phyloP scores from a whole-genome alignment of 148 eudicot genomes.

The Camellia japonica region DNA sequence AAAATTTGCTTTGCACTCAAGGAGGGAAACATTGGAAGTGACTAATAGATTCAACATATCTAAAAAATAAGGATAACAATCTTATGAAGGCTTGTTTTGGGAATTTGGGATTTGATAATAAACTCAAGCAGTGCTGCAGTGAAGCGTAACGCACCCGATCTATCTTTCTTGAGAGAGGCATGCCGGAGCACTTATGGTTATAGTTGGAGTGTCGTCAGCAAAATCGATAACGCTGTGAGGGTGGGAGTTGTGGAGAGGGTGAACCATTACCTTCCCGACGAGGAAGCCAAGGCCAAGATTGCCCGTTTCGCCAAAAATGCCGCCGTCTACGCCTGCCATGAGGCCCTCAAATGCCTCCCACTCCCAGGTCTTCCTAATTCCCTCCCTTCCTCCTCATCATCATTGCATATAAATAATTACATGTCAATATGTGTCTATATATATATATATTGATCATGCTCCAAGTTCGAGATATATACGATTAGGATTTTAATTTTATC shows the following conservation, averaged over 20 bases:
- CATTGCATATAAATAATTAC: too few relatives aligned
- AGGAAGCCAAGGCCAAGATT: conserved; percentile 14
- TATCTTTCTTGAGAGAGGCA: conserved; percentile 12
- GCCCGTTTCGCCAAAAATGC: conserved; percentile 25
- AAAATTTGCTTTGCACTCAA: too few relatives aligned
- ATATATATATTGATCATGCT: too few relatives aligned
- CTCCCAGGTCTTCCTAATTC: conserved; percentile 23
- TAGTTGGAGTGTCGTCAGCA: conserved; percentile 11
- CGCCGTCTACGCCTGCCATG: conserved; percentile 17
- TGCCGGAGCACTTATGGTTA: conserved; percentile 18
- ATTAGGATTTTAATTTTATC: too few relatives aligned
- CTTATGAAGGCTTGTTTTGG: not conserved
- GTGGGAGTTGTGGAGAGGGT: conserved; percentile 8
- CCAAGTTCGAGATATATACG: too few relatives aligned
- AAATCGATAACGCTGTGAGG: conserved; percentile 16
- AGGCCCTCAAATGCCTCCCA: conserved; percentile 16
- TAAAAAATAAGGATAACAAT: too few relatives aligned
- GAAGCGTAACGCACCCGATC: conserved; percentile 21
- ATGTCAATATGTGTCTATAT: too few relatives aligned
- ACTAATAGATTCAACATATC: too few relatives aligned
- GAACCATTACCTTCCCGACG: conserved; percentile 17
- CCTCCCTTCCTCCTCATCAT: not conserved
- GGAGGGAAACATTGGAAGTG: too few relatives aligned
- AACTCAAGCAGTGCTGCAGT: conserved; percentile 20
- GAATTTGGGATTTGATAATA: conserved; percentile 21